Evolutionary conservation across 2,329 filamentous ascomycete species (phyloP).

Genomic region (Colletotrichum sp.): DNA sequence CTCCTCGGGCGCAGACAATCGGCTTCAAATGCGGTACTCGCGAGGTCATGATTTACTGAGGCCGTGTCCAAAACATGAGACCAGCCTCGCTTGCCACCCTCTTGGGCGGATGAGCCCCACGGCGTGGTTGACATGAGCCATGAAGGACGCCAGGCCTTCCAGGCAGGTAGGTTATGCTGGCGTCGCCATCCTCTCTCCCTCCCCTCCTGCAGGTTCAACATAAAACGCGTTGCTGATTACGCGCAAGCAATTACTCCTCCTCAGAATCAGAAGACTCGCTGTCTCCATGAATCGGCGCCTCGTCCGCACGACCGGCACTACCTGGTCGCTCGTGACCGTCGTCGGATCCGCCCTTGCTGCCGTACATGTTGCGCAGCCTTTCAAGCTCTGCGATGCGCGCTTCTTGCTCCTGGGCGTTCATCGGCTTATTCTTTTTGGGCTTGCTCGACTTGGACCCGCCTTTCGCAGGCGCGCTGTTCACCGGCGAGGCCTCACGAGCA

Average conservation of each 20-base stretch:
- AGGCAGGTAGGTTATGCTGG: not conserved
- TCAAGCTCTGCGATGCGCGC: conserved; percentile 66
- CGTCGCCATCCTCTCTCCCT: not conserved
- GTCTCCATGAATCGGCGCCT: conserved; percentile 25
- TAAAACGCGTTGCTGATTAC: not conserved
- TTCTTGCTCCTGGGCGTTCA: conserved; percentile 74
- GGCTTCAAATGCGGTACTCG: not conserved
- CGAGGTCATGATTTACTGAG: not conserved
- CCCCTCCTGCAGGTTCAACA: not conserved
- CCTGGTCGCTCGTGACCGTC: conserved; percentile 36
- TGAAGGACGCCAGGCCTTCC: not conserved
- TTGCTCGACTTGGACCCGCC: conserved; percentile 46
- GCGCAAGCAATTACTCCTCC: conserved; percentile 37
- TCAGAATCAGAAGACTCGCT: conserved; percentile 52
- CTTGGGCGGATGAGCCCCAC: not conserved
- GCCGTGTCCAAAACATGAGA: not conserved
- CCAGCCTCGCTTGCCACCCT: not conserved
- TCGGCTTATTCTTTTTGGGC: conserved; percentile 77
- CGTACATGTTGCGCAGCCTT: conserved; percentile 53
- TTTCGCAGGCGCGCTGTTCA: conserved; percentile 32
- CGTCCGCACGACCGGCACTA: conserved; percentile 15
- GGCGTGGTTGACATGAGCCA: not conserved
- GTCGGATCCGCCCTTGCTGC: conserved; percentile 22
- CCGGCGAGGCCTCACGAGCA: conserved; percentile 34
- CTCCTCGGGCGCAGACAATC: not conserved